Evolutionary conservation across 1,284 basidiomycete genomes (phyloP).

Genomic region (Cutaneotrichosporon mucoides): DNA sequence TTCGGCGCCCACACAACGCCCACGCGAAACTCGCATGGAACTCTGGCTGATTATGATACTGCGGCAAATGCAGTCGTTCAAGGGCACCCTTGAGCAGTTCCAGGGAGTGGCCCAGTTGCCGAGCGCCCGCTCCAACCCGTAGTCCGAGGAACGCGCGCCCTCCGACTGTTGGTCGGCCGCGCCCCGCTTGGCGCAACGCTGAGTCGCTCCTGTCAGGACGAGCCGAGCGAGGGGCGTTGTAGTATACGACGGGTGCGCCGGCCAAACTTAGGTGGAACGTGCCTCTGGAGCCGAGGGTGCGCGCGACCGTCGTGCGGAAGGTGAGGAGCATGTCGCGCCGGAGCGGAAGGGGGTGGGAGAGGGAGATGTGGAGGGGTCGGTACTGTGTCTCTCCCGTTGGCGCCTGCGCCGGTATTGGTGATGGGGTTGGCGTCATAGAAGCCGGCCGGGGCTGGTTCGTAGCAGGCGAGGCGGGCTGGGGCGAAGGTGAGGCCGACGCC

Average conservation of each 20-base stretch:
- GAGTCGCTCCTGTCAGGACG: background rate
- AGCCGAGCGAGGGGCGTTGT: slow-evolving; percentile 19
- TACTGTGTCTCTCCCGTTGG: background rate
- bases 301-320: background rate
- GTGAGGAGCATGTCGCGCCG: slow-evolving; percentile 16
- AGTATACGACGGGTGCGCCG: slow-evolving; percentile 27
- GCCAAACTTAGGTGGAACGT: slow-evolving; percentile 27
- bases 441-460: too few species aligned
- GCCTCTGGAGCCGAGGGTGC: background rate
- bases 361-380: slow-evolving; percentile 40
- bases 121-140: slow-evolving; percentile 38
- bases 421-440: too few species aligned
- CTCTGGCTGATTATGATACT: slow-evolving; percentile 42
- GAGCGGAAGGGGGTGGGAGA: slow-evolving; percentile 45
- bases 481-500: too few species aligned
- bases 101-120: slow-evolving; percentile 28
- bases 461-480: too few species aligned
- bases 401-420: too few species aligned
- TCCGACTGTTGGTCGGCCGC: slow-evolving; percentile 13
- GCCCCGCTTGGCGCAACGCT: background rate
- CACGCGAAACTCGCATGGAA: slow-evolving; percentile 48
- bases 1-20: slow-evolving; percentile 20
- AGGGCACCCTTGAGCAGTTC: slow-evolving; percentile 34
- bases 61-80: slow-evolving; percentile 30
- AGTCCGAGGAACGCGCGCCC: slow-evolving; percentile 45